Percentiles rank a stretch among this genome's conserved stretches.
phyloP scores from a whole-genome alignment of 352 stramenopile genomes.

The Globisporangium viniferum region DNA sequence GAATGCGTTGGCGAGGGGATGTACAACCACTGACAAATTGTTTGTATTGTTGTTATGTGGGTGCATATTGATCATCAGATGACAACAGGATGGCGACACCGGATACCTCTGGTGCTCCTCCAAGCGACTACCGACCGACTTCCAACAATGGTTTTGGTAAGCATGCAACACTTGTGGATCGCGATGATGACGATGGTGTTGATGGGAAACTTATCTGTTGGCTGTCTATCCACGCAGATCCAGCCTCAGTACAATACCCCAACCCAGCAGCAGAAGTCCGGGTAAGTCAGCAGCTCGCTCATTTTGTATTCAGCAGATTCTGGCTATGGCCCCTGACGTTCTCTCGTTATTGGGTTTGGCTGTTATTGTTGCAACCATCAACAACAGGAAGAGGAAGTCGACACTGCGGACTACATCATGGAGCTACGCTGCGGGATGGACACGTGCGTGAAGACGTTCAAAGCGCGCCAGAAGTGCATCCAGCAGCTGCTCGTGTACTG shows the following conservation, averaged over 20 bases:
- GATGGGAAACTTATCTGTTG: neutral
- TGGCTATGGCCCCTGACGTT: neutral
- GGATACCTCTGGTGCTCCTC: neutral
- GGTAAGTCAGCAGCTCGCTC: neutral
- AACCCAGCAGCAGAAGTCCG: conserved; percentile 6
- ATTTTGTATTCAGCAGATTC: neutral
- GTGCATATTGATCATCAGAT: neutral
- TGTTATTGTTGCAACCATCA: neutral
- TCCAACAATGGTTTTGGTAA: conserved; percentile 6
- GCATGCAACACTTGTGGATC: neutral
- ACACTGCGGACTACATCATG: conserved; percentile 73
- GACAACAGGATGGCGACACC: conserved; percentile 8
- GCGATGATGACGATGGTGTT: neutral
- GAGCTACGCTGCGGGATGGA: conserved; percentile 85
- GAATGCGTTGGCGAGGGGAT: neutral
- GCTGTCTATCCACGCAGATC: neutral
- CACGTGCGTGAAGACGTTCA: conserved; percentile 73
- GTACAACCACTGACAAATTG: neutral
- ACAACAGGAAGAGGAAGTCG: conserved; percentile 16
- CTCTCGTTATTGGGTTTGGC: neutral
- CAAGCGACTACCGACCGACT: neutral
- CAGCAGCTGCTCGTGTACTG: conserved; percentile 68
- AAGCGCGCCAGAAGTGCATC: conserved; percentile 60
- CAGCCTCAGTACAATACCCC: neutral
- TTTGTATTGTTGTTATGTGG: neutral